A percentile compares a stretch with the other conserved stretches of the same genome.
phyloP scores from a whole-genome alignment of 2,329 filamentous ascomycete species.

The Verticillium nonalfalfae region DNA sequence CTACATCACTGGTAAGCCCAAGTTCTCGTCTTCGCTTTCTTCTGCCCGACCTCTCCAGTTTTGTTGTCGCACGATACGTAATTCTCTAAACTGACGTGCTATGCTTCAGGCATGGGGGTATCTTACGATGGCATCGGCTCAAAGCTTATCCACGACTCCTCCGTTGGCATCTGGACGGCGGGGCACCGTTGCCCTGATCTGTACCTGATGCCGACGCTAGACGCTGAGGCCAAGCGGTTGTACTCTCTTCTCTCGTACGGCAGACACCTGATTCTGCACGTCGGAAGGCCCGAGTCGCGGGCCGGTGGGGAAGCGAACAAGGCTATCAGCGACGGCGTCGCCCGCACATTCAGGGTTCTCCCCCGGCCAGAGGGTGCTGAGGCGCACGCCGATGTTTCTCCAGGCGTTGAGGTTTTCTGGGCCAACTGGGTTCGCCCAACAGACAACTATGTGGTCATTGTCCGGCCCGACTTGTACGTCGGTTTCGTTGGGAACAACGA shows the following conservation, averaged over 20 bases:
- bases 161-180: constrained; percentile 27
- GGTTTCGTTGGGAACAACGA: constrained; percentile 22
- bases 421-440: constrained; percentile 21
- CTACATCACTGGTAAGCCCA: constrained; percentile 34
- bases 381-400: neutral
- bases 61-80: neutral
- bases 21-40: neutral
- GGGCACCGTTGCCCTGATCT: constrained; percentile 31
- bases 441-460: constrained; percentile 23
- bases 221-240: constrained; percentile 15
- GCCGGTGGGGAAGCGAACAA: neutral
- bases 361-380: neutral
- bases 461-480: constrained; percentile 34
- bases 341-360: constrained; percentile 6
- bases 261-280: constrained; percentile 19
- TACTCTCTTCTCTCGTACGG: constrained; percentile 25
- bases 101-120: constrained; percentile 27
- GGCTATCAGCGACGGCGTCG: neutral
- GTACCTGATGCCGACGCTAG: constrained; percentile 12
- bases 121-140: constrained; percentile 28
- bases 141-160: constrained; percentile 23
- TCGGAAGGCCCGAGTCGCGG: constrained; percentile 5
- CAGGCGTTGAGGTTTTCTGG: constrained; percentile 14
- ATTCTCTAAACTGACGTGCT: neutral
- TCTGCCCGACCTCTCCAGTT: neutral